Base-by-base conservation (phyloP, 192 early-diverging fungal species). In the Mycoemilia scoparia region DNA sequence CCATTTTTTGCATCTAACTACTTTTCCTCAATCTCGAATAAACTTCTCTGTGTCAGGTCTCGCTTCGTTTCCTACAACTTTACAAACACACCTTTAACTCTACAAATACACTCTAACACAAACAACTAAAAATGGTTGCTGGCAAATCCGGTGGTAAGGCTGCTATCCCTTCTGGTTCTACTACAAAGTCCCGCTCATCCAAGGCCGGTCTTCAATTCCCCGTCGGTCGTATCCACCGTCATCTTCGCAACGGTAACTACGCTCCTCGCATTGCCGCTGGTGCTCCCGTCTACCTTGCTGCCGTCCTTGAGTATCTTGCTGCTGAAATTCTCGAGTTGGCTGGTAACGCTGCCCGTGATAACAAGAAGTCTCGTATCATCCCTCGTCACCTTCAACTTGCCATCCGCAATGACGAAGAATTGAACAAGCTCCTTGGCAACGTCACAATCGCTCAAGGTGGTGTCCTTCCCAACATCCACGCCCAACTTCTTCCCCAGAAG, bases 321-420 rank as follows among this genome's bases (percentile, higher is more conserved):
- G 88, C 88, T 51, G 88, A 93, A 73, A 89, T 93, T 45, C 79
- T 93, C 50, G 86, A 93, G 64, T 66, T 93, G 33, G 88, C 88
- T 32, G 88, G 88, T 38, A 93, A 89, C 66, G 88, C 88, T 36
- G 82, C 84, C 33, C 77, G 86, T 46, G 84, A 87, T 62, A 85
- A 87, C 71, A 87, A 87, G 71, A 87, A 85, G 72, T 69, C 78
- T 46, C 84, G 88, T 72, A 86, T 92, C 62, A 86, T 92, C 57
- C 88, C 85, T 51, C 79, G 88, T 46, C 86, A 91, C 66, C 61
- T 87, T 36, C 87, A 88, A 66, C 71, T 90, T 36, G 86, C 86
- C 67, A 88, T 90, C 73, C 68, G 88, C 34, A 90, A 89, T 70
- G 86, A 93, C 62, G 84, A 87, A 57, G 87, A 89, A 60, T 60